Base-by-base conservation (phyloP, 257 asterid genomes). In the Echites panduratus region DNA sequence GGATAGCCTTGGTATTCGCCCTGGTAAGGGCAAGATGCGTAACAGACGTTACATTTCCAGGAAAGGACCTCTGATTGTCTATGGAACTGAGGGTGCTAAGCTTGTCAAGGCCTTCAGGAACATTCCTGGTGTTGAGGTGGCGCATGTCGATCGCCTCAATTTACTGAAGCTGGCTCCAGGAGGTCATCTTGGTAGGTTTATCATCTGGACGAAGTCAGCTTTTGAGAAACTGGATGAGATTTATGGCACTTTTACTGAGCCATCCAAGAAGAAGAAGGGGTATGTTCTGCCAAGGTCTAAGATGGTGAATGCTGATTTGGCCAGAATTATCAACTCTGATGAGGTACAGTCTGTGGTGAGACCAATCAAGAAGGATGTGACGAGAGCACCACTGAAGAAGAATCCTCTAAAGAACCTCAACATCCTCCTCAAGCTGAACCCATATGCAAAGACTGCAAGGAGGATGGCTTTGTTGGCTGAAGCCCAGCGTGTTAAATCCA, bases 341-440 rank as follows among this genome's bases (percentile, higher is more conserved):
- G 98, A 90, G 85, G 87, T 92, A n/a, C 96, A 92, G 79, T 85
- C 94, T 5, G 96, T 90, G 13, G 98, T 92, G 80, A 90, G 70
- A 73, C 98, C 91, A 8, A 93, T 90, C 71, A 90, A 92, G 85
- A 83, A 81, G 89, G 92, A 81, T 66, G 45, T 78, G 32, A 87
- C 79, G 85, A 86, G 93, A 70, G 93, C 96, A 50, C 82, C 82
- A 0, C 7, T 90, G 87, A 89, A 90, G 85, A 90, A 90, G 85
- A 90, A 89, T 40, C 97, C 97, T 0, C 62, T 90, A 76, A 90
- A 86, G 88, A 90, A 90, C 71, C 77, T 84, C 1, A 90, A 90
- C 13, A 87, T 83, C 45, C 83, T 86, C 78, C 67, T 93, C 84
- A 93, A 90, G 84, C 87, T 93, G 7, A 93, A 93, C 73, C 96